These are phyloP conservation scores for Boletus smithii DNA, from an alignment of 1,284 basidiomycete species.

Conservation along the genomic window DNA sequence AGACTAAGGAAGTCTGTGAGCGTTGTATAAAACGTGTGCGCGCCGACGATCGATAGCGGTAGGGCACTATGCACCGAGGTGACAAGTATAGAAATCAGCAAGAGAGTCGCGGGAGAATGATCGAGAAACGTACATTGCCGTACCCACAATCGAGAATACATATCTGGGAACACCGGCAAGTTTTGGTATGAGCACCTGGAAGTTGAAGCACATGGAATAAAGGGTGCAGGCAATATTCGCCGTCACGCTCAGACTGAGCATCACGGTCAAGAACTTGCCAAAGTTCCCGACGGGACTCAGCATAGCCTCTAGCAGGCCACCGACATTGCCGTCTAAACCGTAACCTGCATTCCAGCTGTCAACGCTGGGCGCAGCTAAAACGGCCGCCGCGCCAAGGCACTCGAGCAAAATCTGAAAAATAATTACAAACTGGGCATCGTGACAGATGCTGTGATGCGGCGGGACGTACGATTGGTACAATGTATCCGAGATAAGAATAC, in stretches of 20 bases:
- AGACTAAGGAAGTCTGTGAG: conserved; percentile 68
- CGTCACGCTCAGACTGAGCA: conserved; percentile 75
- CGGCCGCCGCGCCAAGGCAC: conserved; percentile 73
- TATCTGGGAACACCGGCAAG: conserved; percentile 74
- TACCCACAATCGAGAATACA: conserved; percentile 78
- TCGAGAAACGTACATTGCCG: conserved; percentile 61
- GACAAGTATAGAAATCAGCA: conserved; percentile 12
- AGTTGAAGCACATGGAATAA: conserved; percentile 80
- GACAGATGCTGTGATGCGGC: neutral
- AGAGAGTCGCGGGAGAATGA: neutral
- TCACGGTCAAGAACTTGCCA: conserved; percentile 85
- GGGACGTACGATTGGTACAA: conserved; percentile 62
- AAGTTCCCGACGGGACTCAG: conserved; percentile 68
- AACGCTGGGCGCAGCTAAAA: conserved; percentile 56
- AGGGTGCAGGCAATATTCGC: conserved; percentile 84
- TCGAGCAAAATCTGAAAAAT: conserved; percentile 52
- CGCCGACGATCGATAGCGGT: conserved; percentile 65
- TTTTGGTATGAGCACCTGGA: conserved; percentile 77
- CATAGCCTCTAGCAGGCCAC: conserved; percentile 75
- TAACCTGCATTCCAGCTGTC: conserved; percentile 68
- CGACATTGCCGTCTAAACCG: conserved; percentile 55
- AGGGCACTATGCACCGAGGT: conserved; percentile 32
- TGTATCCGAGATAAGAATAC: conserved; percentile 73
- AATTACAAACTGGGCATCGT: neutral
- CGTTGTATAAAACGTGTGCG: conserved; percentile 62